Evolutionary conservation across 345 rosid genomes (phyloP).

Genomic region (Mercurialis annua): DNA sequence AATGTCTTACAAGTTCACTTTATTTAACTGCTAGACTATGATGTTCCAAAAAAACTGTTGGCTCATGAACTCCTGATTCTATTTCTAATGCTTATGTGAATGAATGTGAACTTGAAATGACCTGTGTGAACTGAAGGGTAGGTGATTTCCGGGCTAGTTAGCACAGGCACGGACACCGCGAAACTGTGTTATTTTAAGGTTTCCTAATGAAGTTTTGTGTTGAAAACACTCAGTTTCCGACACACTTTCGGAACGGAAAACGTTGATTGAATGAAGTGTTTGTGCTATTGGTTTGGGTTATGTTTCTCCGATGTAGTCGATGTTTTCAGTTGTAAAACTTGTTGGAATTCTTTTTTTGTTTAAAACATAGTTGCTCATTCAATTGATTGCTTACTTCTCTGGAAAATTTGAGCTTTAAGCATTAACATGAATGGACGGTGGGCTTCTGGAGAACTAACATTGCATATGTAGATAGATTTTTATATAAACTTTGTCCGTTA

Average conservation of each 20-base stretch:
- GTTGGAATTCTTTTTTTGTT: background rate
- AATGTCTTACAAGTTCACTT: background rate
- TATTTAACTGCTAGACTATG: background rate
- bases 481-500: no score
- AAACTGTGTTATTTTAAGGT: no score
- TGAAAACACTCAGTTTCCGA: no score
- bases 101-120: background rate
- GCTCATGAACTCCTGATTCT: background rate
- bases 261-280: no score
- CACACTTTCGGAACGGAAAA: no score
- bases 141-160: no score
- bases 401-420: constrained; percentile 9
- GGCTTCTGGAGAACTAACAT: background rate
- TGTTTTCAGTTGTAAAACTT: background rate
- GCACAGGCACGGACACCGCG: no score
- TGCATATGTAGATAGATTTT: background rate
- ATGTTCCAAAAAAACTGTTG: no score
- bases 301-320: background rate
- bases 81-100: background rate
- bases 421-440: background rate
- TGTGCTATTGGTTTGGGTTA: no score
- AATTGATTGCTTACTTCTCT: constrained; percentile 1
- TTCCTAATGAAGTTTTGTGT: no score
- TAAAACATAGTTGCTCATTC: background rate
- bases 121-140: background rate